Percentiles rank a stretch among this genome's conserved stretches.
Conservation (phyloP, 352 stramenopile species). For the Pythium phragmitis region DNA sequence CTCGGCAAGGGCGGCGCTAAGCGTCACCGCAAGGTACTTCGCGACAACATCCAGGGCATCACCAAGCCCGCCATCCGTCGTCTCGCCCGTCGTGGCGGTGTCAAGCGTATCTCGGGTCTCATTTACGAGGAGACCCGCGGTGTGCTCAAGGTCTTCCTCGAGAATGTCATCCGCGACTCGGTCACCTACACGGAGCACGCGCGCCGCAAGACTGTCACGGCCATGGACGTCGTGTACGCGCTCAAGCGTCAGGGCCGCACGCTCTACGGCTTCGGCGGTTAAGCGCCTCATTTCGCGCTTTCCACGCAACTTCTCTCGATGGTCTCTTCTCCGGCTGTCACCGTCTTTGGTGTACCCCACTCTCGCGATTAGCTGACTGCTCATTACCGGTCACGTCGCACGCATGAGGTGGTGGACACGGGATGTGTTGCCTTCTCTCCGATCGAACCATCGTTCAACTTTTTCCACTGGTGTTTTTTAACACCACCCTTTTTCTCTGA, state of each 20-base stretch:
- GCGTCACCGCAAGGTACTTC: conserved; percentile 96
- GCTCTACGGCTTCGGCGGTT: conserved; percentile 84
- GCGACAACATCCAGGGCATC: conserved; percentile 98
- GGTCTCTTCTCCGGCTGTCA: too few species aligned
- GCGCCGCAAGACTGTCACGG: conserved; percentile 92
- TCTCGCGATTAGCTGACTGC: too few species aligned
- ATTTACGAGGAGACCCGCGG: conserved; percentile 80
- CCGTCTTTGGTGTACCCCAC: too few species aligned
- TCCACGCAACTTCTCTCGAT: too few species aligned
- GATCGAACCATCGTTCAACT: too few species aligned
- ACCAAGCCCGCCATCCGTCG: conserved; percentile 90
- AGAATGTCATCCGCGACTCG: conserved; percentile 57
- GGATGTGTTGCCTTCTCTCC: too few species aligned
- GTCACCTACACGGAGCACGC: conserved; percentile 85
- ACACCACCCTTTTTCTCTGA: too few species aligned
- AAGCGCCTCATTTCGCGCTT: conserved; percentile 1
- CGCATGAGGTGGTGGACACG: too few species aligned
- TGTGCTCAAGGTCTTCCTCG: conserved; percentile 62
- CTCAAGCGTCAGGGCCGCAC: conserved; percentile 94
- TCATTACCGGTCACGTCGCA: too few species aligned
- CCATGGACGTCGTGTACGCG: conserved; percentile 95
- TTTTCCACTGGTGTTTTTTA: too few species aligned
- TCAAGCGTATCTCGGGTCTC: conserved; percentile 52
- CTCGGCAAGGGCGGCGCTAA: conserved; percentile 96
- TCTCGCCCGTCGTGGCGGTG: conserved; percentile 50